Base-by-base conservation (phyloP, 768 basidiomycete species). In the Leccinellum rugosiceps region DNA sequence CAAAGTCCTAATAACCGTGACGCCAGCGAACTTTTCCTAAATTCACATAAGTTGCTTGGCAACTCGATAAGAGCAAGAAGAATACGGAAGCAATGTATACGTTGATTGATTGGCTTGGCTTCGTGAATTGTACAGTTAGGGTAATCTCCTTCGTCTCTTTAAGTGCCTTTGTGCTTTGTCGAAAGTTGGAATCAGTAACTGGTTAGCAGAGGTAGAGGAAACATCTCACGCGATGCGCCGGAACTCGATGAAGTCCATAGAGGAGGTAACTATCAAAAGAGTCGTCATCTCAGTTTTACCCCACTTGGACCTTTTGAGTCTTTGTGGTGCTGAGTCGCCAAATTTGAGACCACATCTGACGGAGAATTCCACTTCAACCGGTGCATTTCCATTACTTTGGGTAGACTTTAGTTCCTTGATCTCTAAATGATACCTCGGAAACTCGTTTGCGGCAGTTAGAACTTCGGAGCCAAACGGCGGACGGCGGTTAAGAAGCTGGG, bases 11-110 rank as follows among this genome's bases (percentile, higher is more conserved):
- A 76, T 72, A 11, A 83, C 72, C 1, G 79, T 74, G 9, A 88
- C 73, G 6, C 93, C 93, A 23, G 91, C 92, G 25, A 86, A 75
- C 31, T 78, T 80, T 72, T 94, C 93, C 89, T 94, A 64, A 31
- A 49, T 23, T 44, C 17, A 17, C 32, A 53, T 66, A 28, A 58
- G 58, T n/a, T 53, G 26, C 56, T 55, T 57, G 56, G 6, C 56
- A 57, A 52, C 26, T 48, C 43, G 45, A 34, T 53, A 52, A 25
- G 61, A 48, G 50, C n/a, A 54, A 49, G 46, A 9, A 15, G 23
- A 46, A 64, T 72, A 91, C 90, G 30, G 89, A 83, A 63, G 83
- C 75, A 5, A 90, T 80, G 25, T 81, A 76, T 46, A 87, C 81
- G 14, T 75, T 61, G 28, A 92, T 72, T 45, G 75, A 74, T 73